A percentile compares a stretch with the other conserved stretches of the same genome.
Conservation (phyloP, 2,329 filamentous ascomycete species). For the Aspergillus ochraceoroseus region DNA sequence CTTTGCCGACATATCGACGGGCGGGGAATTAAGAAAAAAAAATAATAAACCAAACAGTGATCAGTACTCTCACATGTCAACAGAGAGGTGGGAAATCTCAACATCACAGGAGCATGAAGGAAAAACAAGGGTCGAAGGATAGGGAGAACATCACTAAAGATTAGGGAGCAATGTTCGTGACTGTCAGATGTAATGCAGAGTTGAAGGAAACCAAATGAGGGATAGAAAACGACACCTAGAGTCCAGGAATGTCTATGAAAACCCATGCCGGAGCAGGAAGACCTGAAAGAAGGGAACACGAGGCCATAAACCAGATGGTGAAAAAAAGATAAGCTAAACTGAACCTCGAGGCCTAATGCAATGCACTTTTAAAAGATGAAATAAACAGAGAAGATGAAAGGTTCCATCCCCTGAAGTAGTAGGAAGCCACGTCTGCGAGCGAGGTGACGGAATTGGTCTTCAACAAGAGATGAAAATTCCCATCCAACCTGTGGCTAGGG, state of each 20-base stretch:
- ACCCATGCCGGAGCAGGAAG: constrained; percentile 8
- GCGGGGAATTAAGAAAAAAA: constrained; percentile 17
- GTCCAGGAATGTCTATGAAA: constrained; percentile 16
- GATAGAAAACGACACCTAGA: constrained; percentile 10
- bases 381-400: constrained; percentile 8
- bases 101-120: constrained; percentile 6
- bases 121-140: constrained; percentile 6
- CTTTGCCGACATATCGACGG: constrained; percentile 31
- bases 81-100: constrained; percentile 11
- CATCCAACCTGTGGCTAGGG: constrained; percentile 28
- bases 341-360: constrained; percentile 27
- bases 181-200: constrained; percentile 14
- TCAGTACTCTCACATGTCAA: constrained; percentile 16
- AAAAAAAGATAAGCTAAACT: constrained; percentile 16
- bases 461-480: constrained; percentile 25
- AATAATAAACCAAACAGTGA: constrained; percentile 8
- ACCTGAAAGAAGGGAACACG: background rate
- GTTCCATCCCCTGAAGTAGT: constrained; percentile 9
- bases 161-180: constrained; percentile 10
- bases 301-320: constrained; percentile 9
- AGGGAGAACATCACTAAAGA: constrained; percentile 8
- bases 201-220: constrained; percentile 7
- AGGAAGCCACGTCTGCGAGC: no score
- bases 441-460: constrained; percentile 19
- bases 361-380: constrained; percentile 19